Conservation (phyloP, 2,329 filamentous ascomycete species). For the Tothia fuscella region DNA sequence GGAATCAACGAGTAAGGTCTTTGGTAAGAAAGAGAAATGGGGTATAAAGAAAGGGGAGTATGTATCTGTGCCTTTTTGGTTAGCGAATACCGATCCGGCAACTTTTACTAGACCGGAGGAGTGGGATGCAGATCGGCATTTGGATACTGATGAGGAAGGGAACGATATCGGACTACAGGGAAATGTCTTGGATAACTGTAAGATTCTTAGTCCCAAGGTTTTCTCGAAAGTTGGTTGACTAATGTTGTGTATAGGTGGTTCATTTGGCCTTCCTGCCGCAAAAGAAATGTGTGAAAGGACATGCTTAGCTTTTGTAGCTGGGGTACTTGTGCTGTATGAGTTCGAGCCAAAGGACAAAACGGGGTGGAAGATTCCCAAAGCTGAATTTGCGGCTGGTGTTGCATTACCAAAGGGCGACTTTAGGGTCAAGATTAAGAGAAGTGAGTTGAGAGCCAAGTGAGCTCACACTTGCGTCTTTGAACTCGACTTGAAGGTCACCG, state of each 20-base stretch:
- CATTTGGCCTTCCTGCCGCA: not conserved
- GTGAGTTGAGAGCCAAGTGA: too few species aligned
- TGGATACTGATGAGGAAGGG: not conserved
- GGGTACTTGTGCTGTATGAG: conserved; percentile 9
- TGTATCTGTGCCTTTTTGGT: conserved; percentile 5
- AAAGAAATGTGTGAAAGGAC: conserved; percentile 4
- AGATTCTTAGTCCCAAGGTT: not conserved
- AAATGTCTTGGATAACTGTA: conserved; percentile 2
- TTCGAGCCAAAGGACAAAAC: conserved; percentile 6
- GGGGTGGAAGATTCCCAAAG: conserved; percentile 4
- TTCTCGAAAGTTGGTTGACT: not conserved
- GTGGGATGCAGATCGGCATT: conserved; percentile 6
- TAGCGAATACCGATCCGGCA: conserved; percentile 6
- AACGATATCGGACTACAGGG: not conserved
- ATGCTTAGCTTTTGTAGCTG: conserved; percentile 9
- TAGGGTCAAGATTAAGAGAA: conserved; percentile 5
- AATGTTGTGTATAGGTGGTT: not conserved
- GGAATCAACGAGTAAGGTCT: not conserved
- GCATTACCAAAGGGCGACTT: conserved; percentile 8
- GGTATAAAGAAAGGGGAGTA: conserved; percentile 4
- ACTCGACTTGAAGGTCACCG: too few species aligned
- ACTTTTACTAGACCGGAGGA: not conserved
- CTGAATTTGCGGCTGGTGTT: conserved; percentile 8
- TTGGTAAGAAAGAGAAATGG: conserved; percentile 3
- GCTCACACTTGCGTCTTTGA: too few species aligned